Conservation (phyloP, 345 rosid genomes). For the Aethionema arabicum region DNA sequence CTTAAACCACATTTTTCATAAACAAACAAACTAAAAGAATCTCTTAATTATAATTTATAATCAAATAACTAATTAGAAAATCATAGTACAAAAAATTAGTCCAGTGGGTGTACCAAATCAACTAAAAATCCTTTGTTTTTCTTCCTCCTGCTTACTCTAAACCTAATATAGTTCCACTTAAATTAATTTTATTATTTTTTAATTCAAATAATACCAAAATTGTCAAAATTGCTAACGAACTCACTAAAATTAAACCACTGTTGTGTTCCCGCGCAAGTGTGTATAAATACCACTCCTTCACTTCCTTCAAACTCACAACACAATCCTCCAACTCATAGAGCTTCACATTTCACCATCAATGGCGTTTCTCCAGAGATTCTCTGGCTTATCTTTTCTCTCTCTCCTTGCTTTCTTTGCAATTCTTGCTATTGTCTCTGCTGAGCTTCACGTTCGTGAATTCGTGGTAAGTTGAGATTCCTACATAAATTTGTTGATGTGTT, state of each 20-base stretch:
- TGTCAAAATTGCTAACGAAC: constrained; percentile 29
- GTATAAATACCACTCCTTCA: constrained; percentile 29
- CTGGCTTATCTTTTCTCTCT: constrained; percentile 12
- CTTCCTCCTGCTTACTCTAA: constrained; percentile 29
- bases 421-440: constrained; percentile 32
- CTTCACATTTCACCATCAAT: constrained; percentile 18
- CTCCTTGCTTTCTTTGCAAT: constrained; percentile 30
- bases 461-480: constrained; percentile 30
- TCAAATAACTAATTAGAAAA: constrained; percentile 4
- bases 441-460: constrained; percentile 38
- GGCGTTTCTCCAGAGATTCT: constrained; percentile 29
- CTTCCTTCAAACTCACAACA: constrained; percentile 26
- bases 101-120: constrained; percentile 42
- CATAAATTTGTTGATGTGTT: constrained; percentile 6
- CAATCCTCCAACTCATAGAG: constrained; percentile 17
- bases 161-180: constrained; percentile 25
- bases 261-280: constrained; percentile 27
- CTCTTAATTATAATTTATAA: constrained; percentile 9
- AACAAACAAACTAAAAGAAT: constrained; percentile 13
- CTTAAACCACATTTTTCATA: too few relatives aligned
- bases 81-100: constrained; percentile 32
- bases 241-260: constrained; percentile 20
- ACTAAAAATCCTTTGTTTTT: constrained; percentile 28
- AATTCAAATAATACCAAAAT: not conserved
- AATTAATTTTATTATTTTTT: constrained; percentile 9